Base-by-base conservation (phyloP, 2,329 filamentous ascomycete species). In the Ceratocystis alfenasii region DNA sequence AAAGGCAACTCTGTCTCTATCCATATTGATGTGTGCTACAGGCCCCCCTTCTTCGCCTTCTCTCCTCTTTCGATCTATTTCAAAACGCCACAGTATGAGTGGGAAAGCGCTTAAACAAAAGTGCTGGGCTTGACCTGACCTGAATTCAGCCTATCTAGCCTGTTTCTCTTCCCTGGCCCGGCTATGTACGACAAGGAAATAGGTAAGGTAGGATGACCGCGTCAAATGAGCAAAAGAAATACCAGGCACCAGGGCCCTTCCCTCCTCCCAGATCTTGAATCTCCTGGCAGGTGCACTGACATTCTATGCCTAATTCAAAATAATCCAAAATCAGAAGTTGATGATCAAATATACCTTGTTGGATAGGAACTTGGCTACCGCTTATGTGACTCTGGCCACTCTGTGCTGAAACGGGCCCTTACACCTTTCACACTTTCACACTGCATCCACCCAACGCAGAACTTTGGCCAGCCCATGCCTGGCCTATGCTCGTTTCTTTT, bases 341-440 rank as follows among this genome's bases (percentile, higher is more conserved):
- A 4, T 53, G 48, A 12, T 53, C 1, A 28, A 1, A 50, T 12
- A 15, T 6, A 25, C 20, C 22, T 25, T 53, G 48, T 15, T 53
- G 48, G 48, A 53, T 15, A 15, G 7, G 20, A 12, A 53, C 25
- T 53, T 25, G 20, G 20, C 20, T 25, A 28, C 25, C 8, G 12
- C 8, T 25, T 53, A 53, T 28, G 48, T 53, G 48, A 53, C 48
- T 53, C 48, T 53, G 10, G 36, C 36, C 10, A 41, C 48, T 53
- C 48, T 53, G 20, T 53, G 48, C 48, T 53, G 48, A 53, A 53
- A 53, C 48, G 48, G 48, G 48, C 48, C 48, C 25, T 41, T 41
- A 41, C 46, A 12, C 46, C 46, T 20, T 25, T 22, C 48, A 53
- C 48, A 5, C 46, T 20, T 25, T 22, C 48, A 53, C 48, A 5